phyloP scores from a whole-genome alignment of 2,329 filamentous ascomycete species.

The Hypoxylon sp. region DNA sequence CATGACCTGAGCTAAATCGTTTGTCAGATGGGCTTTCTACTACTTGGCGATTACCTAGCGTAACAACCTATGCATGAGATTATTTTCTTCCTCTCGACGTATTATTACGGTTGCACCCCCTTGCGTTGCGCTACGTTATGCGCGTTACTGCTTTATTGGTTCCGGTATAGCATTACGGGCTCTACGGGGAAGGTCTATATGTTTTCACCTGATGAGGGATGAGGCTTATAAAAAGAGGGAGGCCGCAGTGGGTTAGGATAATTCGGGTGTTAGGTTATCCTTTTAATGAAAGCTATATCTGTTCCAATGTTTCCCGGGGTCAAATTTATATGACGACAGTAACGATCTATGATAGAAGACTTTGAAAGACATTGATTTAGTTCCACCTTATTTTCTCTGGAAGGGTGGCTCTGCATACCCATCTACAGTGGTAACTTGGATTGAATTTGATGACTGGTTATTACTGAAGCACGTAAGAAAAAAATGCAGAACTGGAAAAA shows the following conservation, averaged over 20 bases:
- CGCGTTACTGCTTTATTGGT: conserved; percentile 18
- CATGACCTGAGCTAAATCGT: conserved; percentile 50
- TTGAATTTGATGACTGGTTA: neutral
- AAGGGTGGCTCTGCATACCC: neutral
- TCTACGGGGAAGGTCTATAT: conserved; percentile 21
- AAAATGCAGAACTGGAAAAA: neutral
- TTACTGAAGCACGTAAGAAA: neutral
- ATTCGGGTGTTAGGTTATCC: conserved; percentile 30
- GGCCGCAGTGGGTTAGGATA: conserved; percentile 10
- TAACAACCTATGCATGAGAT: conserved; percentile 26
- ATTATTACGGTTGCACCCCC: conserved; percentile 10
- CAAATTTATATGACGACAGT: neutral
- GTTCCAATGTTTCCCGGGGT: neutral
- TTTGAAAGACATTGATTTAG: neutral
- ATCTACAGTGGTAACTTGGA: neutral
- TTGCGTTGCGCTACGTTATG: neutral
- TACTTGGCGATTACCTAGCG: conserved; percentile 8
- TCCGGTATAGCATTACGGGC: conserved; percentile 30
- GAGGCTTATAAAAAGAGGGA: conserved; percentile 23
- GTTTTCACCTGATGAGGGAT: conserved; percentile 22
- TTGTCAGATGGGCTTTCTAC: conserved; percentile 16
- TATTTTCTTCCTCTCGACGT: neutral
- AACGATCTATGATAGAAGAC: neutral
- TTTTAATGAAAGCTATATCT: conserved; percentile 24
- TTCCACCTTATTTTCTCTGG: neutral